phyloP scores from a whole-genome alignment of 225 moss, liverwort and hornwort genomes.

The Sphagnum contortum region DNA sequence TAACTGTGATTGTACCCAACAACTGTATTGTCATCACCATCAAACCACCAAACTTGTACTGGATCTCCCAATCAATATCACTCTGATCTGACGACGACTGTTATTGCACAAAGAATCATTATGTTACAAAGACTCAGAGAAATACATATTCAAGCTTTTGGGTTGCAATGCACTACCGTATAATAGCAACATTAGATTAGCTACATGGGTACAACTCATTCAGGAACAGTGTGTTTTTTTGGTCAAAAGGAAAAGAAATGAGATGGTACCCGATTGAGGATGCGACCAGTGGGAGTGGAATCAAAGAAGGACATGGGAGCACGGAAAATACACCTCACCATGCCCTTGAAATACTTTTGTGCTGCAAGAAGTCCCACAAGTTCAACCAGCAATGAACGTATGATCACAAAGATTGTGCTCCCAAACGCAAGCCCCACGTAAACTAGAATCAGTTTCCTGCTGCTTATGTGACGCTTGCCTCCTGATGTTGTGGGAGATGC shows the following conservation, averaged over 20 bases:
- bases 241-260: no score
- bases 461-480: constrained; percentile 15
- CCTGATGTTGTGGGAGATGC: constrained; percentile 22
- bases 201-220: no score
- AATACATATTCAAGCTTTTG: no score
- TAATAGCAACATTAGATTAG: no score
- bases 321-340: constrained; percentile 28
- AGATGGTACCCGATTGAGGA: constrained; percentile 29
- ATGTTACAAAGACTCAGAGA: no score
- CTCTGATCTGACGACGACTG: constrained; percentile 90
- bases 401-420: constrained; percentile 17
- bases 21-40: constrained; percentile 43
- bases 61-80: constrained; percentile 51
- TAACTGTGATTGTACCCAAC: constrained; percentile 49
- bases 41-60: constrained; percentile 34
- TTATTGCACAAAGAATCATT: background rate
- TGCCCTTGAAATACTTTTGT: constrained; percentile 29
- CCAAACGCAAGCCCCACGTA: constrained; percentile 21
- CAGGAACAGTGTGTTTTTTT: no score
- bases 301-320: constrained; percentile 56
- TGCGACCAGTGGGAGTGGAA: constrained; percentile 37
- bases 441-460: constrained; percentile 22
- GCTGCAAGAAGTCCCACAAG: constrained; percentile 26
- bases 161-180: no score
- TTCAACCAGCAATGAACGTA: constrained; percentile 15